Conservation (phyloP, 257 asterid genomes). For the Gentiana macrophylla region DNA sequence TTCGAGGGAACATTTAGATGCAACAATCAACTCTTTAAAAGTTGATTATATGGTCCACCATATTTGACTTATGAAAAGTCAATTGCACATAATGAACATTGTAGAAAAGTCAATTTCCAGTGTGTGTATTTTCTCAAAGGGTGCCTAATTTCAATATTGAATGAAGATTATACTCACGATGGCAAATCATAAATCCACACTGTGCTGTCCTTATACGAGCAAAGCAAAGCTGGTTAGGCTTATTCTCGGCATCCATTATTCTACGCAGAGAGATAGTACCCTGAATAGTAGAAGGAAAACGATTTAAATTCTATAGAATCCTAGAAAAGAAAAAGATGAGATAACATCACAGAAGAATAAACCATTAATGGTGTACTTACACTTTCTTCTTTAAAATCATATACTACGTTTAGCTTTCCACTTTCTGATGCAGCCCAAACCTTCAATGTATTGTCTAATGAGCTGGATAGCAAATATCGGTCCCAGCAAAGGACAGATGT, state of each 20-base stretch:
- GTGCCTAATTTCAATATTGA: no score
- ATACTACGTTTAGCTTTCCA: slow-evolving; percentile 28
- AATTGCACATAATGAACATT: no score
- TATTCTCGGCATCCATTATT: slow-evolving; percentile 25
- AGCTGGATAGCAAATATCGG: slow-evolving; percentile 38
- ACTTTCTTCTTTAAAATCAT: slow-evolving; percentile 25
- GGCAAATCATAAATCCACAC: slow-evolving; percentile 49
- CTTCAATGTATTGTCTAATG: slow-evolving; percentile 55
- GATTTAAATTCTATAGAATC: neutral
- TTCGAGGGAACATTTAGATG: no score
- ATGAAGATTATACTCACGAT: slow-evolving; percentile 22
- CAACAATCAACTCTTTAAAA: no score
- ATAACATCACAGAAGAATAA: neutral
- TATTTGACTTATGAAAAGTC: no score
- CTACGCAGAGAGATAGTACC: slow-evolving; percentile 28
- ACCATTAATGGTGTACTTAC: slow-evolving; percentile 6
- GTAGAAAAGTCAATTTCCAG: no score
- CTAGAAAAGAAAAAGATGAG: neutral
- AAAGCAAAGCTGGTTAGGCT: slow-evolving; percentile 40
- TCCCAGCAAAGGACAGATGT: slow-evolving; percentile 52
- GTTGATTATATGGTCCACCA: no score
- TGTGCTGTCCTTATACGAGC: slow-evolving; percentile 18
- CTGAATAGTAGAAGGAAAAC: neutral
- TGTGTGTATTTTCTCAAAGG: no score
- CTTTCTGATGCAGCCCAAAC: slow-evolving; percentile 39